Evolutionary conservation across 75 land plant genomes (phyloP).

Genomic region (Sequoiadendron giganteum): DNA sequence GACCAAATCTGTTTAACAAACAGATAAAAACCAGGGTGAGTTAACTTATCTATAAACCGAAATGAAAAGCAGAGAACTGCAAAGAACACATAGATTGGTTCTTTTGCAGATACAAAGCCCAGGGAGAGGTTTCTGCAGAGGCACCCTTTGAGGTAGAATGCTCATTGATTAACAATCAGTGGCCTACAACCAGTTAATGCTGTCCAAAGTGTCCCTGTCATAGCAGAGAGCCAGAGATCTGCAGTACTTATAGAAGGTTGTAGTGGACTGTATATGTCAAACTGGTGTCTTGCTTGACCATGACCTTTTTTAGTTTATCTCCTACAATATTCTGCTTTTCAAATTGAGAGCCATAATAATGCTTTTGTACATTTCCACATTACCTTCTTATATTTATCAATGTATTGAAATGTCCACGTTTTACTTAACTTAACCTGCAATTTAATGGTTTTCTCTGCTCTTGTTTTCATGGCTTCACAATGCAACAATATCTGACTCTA

Average conservation of each 20-base stretch:
- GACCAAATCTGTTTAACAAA: background rate
- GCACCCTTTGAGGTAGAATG: background rate
- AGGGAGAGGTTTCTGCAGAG: background rate
- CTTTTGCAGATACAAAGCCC: background rate
- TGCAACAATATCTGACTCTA: background rate
- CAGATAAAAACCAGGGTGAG: background rate
- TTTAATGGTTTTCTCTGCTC: background rate
- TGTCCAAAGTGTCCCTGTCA: background rate
- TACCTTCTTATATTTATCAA: background rate
- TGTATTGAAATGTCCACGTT: background rate
- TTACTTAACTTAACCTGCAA: background rate
- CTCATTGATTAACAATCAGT: background rate
- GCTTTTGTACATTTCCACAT: background rate
- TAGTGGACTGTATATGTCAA: background rate
- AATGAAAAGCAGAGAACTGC: background rate
- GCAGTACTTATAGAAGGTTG: background rate
- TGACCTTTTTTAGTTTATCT: background rate
- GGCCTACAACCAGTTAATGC: background rate
- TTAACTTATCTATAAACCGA: background rate
- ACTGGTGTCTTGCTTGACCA: background rate
- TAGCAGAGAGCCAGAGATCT: background rate
- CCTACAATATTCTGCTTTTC: background rate
- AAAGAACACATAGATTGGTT: background rate
- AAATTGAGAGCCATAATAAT: background rate
- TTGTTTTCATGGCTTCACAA: background rate